Evolutionary conservation across 2,329 filamentous ascomycete species (phyloP), one percentile per base, ranked within the genome.

Genomic region (Ophiostoma perfectum): DNA sequence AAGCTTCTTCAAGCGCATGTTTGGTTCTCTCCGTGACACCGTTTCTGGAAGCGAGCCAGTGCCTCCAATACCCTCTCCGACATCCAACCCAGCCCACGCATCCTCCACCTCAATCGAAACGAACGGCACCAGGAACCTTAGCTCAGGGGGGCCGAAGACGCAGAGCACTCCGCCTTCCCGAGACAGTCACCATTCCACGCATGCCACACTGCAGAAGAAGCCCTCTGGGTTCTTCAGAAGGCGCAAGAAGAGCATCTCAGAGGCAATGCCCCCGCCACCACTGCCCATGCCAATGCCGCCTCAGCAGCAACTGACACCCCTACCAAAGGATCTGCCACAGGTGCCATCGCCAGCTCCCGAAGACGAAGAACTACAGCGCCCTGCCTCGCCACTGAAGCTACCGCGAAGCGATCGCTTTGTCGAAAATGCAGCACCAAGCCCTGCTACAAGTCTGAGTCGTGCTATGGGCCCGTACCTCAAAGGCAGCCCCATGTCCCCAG

Each of bases 1-100:
- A 8, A 93, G 95, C 27, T 98, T 99, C 81, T 98, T 98, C 81
- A 88, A 92, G 74, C 88, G 94, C 71, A 91, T 98, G 52, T 98
- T 98, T 80, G 91, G 90, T 62, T 90, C 89, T 9, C 87, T 90
- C 47, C 90, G 84, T 75, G 84, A 79, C 77, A 71, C 76, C 75
- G 71, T 74, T 74, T 68, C 69, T 38, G 67, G 60, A 38, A 60
- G 45, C 44, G 71, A 72, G 18, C 58, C 65, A 3, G 55, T 47
- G 16, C 73, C 70, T 67, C 70, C 67, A 70, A 73, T 65, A 38
- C 72, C 65, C 69, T 27, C 62, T 62, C 73, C 62, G 65, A 63
- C 66, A 9, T 39, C 39, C 27, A 66, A 16, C 39, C 67, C 74
- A 3, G 70, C 75, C n/a, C 78, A 79, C 67, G 70, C 74, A 66